These are phyloP conservation scores for Pelargonium fulgidum DNA, from an alignment of 441 rosid genomes.

Conservation along the genomic window DNA sequence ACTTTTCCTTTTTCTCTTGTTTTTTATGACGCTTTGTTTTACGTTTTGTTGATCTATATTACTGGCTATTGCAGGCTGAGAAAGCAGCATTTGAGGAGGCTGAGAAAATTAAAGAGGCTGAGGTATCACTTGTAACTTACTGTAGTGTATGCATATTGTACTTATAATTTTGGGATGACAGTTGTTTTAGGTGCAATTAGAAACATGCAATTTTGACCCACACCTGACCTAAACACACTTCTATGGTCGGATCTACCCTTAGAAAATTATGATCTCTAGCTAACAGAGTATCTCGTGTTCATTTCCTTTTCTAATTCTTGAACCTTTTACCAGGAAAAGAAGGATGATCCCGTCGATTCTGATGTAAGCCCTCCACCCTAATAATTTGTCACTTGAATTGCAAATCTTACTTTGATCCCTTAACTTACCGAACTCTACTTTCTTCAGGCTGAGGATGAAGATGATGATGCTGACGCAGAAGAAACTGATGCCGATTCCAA, in stretches of 20 bases:
- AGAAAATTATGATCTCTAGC: too few relatives aligned
- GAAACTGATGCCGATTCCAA: slow-evolving; percentile 37
- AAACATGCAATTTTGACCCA: too few relatives aligned
- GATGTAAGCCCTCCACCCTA: slow-evolving; percentile 41
- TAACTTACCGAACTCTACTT: background rate
- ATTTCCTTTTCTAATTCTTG: background rate
- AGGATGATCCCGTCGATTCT: slow-evolving; percentile 53
- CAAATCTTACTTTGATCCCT: background rate
- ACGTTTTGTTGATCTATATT: slow-evolving; percentile 11
- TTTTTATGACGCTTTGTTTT: background rate
- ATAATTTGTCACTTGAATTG: background rate
- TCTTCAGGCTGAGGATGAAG: slow-evolving; percentile 55
- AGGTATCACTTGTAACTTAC: slow-evolving; percentile 34
- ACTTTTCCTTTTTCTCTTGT: background rate
- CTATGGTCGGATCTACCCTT: too few relatives aligned
- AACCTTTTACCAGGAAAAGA: slow-evolving; percentile 45
- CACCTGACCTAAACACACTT: too few relatives aligned
- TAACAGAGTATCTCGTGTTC: background rate
- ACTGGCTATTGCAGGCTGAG: slow-evolving; percentile 54
- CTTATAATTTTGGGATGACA: too few relatives aligned
- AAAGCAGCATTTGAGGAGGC: slow-evolving; percentile 88
- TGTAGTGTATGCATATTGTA: too few relatives aligned
- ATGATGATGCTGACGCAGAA: slow-evolving; percentile 43
- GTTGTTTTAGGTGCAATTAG: too few relatives aligned
- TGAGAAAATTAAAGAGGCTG: slow-evolving; percentile 72